phyloP scores from a whole-genome alignment of 1,139 yeast genomes.

The Yamadazyma triangularis region DNA sequence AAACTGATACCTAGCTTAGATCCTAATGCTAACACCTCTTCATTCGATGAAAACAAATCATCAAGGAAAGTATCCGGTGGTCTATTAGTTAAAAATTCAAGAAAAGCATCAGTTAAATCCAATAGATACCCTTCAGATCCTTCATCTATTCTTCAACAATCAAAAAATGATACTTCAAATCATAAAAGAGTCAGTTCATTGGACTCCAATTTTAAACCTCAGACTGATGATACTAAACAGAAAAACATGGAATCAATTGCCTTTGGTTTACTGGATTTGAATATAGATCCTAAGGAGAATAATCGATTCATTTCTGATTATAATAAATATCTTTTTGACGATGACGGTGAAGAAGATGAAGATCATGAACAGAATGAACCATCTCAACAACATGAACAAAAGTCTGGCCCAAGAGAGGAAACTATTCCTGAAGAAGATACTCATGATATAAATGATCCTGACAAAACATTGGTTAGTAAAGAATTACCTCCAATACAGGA shows the following conservation, averaged over 20 bases:
- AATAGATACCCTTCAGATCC: constrained; percentile 39
- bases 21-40: constrained; percentile 1
- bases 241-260: not conserved
- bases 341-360: constrained; percentile 2
- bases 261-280: constrained; percentile 14
- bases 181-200: constrained; percentile 20
- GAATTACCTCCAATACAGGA: too few species aligned
- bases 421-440: not conserved
- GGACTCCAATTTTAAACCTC: constrained; percentile 23
- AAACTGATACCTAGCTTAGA: constrained; percentile 3
- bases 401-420: not conserved
- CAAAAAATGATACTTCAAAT: constrained; percentile 1
- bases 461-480: not conserved
- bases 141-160: constrained; percentile 6
- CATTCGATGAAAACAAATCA: constrained; percentile 3
- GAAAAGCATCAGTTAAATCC: constrained; percentile 32
- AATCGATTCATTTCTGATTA: not conserved
- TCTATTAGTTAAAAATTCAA: constrained; percentile 24
- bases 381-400: not conserved
- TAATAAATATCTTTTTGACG: not conserved
- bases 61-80: constrained; percentile 8
- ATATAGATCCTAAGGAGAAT: constrained; percentile 5
- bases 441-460: not conserved
- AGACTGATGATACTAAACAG: constrained; percentile 3
- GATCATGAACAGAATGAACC: constrained; percentile 1